Evolutionary conservation across 768 basidiomycete species (phyloP).

Genomic region (Baorangia bicolor): DNA sequence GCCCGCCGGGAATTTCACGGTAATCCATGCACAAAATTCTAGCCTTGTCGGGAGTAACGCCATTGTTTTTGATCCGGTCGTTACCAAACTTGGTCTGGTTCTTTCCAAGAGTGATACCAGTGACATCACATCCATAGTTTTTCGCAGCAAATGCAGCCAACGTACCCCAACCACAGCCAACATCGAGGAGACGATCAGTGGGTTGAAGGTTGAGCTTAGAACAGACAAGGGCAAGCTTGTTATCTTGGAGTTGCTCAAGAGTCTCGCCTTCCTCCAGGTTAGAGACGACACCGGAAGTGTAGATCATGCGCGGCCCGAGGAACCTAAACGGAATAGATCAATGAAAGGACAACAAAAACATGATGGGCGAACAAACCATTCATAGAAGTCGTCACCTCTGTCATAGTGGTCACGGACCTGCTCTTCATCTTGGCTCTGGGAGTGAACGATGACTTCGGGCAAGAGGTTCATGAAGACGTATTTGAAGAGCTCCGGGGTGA

Average conservation of each 20-base stretch:
- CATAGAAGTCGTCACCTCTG: constrained; percentile 95
- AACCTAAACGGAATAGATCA: constrained; percentile 51
- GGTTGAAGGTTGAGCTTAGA: constrained; percentile 89
- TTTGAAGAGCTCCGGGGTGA: constrained; percentile 90
- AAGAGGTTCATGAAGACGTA: constrained; percentile 85
- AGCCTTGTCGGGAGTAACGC: constrained; percentile 67
- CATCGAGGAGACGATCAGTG: constrained; percentile 80
- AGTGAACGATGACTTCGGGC: constrained; percentile 93
- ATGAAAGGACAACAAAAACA: not conserved
- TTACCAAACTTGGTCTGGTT: constrained; percentile 95
- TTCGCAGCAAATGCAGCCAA: constrained; percentile 93
- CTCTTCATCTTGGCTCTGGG: constrained; percentile 88
- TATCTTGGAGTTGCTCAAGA: constrained; percentile 94
- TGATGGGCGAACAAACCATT: constrained; percentile 47
- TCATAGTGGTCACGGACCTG: constrained; percentile 97
- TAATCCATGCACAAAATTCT: constrained; percentile 93
- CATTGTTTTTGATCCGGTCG: constrained; percentile 80
- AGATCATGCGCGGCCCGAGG: constrained; percentile 95
- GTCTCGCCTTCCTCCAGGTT: constrained; percentile 73
- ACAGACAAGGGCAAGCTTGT: constrained; percentile 95
- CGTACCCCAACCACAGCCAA: constrained; percentile 97
- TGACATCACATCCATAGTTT: constrained; percentile 95
- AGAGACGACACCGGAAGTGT: constrained; percentile 88
- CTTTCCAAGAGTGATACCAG: constrained; percentile 88
- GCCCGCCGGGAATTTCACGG: constrained; percentile 79